A percentile compares a stretch with the other conserved stretches of the same genome.
Conservation (phyloP, 1,284 basidiomycete species). For the Rugosomyces carneus region DNA sequence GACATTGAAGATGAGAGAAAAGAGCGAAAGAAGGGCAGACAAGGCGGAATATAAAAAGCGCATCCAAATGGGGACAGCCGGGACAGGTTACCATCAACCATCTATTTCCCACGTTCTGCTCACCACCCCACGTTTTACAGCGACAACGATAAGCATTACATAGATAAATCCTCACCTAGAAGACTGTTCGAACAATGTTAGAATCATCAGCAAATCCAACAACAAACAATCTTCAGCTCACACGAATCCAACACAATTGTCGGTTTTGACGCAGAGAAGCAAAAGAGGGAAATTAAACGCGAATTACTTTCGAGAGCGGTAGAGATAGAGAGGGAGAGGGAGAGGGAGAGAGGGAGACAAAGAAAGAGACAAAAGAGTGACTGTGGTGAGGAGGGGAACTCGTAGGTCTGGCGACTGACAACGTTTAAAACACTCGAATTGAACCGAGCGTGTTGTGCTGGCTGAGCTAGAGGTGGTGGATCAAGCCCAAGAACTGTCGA, state of each 20-base stretch:
- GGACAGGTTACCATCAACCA: conserved; percentile 19
- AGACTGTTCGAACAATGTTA: not conserved
- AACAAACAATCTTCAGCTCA: conserved; percentile 2
- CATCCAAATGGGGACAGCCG: conserved; percentile 19
- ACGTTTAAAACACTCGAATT: conserved; percentile 39
- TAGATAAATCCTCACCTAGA: conserved; percentile 19
- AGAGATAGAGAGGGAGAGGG: too few species aligned
- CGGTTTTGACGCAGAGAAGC: too few species aligned
- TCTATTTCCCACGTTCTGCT: conserved; percentile 13
- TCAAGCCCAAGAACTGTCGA: conserved; percentile 13
- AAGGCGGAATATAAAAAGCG: conserved; percentile 28
- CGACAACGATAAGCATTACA: conserved; percentile 20
- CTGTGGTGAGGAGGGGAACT: conserved; percentile 34
- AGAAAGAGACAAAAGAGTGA: conserved; percentile 50
- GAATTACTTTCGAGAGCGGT: conserved; percentile 25
- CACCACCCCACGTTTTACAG: conserved; percentile 50
- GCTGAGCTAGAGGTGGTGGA: conserved; percentile 21
- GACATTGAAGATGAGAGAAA: conserved; percentile 29
- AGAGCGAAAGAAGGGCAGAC: conserved; percentile 16
- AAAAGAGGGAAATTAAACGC: conserved; percentile 19
- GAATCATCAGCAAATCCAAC: not conserved
- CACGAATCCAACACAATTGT: conserved; percentile 16
- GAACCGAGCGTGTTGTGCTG: conserved; percentile 39
- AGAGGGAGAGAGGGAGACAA: too few species aligned
- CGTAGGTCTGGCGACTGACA: conserved; percentile 23